A percentile compares a stretch with the other conserved stretches of the same genome.
These are phyloP conservation scores for Senecio squalidus DNA, from an alignment of 140 eudicot species.

Conservation along the genomic window DNA sequence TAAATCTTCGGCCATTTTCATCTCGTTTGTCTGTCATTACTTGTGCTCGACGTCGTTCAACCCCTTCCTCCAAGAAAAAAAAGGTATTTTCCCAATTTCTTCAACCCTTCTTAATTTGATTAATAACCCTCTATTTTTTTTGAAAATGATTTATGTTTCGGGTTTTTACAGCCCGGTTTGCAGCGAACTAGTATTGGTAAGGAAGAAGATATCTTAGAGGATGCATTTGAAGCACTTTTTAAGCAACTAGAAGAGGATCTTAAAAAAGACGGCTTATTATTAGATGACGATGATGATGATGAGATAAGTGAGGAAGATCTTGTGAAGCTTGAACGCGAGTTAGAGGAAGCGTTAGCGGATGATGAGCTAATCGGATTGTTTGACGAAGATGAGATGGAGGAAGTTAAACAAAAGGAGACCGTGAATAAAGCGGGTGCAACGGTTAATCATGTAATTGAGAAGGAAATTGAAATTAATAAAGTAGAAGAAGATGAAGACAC, in stretches of 20 bases:
- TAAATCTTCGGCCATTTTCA: constrained; percentile 8
- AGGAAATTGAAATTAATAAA: constrained; percentile 17
- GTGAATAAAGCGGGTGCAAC: constrained; percentile 17
- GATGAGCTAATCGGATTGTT: constrained; percentile 46
- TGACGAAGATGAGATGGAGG: constrained; percentile 31
- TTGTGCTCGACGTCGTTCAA: constrained; percentile 35
- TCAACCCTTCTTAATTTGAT: no score
- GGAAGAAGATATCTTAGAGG: constrained; percentile 73
- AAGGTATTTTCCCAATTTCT: constrained; percentile 18
- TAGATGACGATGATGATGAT: constrained; percentile 67
- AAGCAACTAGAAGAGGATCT: constrained; percentile 84
- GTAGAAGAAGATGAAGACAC: constrained; percentile 29
- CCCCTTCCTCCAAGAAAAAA: constrained; percentile 29
- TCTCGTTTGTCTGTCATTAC: constrained; percentile 26
- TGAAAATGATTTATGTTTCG: neutral
- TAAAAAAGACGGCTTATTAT: constrained; percentile 54
- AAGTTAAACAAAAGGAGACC: constrained; percentile 19
- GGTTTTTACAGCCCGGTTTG: constrained; percentile 39
- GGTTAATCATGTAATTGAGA: constrained; percentile 22
- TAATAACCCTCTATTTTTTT: neutral
- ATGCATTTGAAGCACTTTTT: constrained; percentile 90
- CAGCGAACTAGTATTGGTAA: constrained; percentile 21
- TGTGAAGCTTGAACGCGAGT: constrained; percentile 72
- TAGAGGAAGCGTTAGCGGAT: constrained; percentile 75
- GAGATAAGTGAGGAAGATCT: constrained; percentile 86